Conservation (phyloP, 495 filamentous ascomycete genomes). For the Cairneyella variabilis region DNA sequence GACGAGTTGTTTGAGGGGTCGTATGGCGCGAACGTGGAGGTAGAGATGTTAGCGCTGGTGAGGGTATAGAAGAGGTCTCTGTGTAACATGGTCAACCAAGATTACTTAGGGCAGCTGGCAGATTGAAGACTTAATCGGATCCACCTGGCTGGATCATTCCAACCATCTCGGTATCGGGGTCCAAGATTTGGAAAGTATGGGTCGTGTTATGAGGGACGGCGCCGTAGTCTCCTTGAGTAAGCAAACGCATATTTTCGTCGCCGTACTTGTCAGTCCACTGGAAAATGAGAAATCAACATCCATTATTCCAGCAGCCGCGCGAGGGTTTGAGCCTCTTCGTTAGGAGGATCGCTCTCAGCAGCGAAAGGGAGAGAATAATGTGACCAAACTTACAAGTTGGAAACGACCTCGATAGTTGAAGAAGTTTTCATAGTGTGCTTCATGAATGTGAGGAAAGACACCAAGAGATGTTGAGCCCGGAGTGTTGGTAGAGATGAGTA, state of each 20-base stretch:
- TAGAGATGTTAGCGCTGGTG: slow-evolving; percentile 8
- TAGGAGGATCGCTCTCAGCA: too few species aligned
- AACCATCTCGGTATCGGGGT: slow-evolving; percentile 42
- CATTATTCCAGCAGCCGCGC: too few species aligned
- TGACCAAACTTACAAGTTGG: too few species aligned
- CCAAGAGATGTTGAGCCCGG: slow-evolving; percentile 28
- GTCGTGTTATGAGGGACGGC: slow-evolving; percentile 38
- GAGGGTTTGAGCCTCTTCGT: too few species aligned
- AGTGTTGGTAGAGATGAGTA: slow-evolving; percentile 40
- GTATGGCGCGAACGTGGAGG: slow-evolving; percentile 6
- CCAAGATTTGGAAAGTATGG: slow-evolving; percentile 42
- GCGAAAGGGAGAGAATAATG: too few species aligned
- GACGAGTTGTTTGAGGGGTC: too few species aligned
- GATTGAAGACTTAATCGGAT: slow-evolving; percentile 36
- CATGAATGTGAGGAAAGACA: slow-evolving; percentile 41
- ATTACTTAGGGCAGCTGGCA: not conserved
- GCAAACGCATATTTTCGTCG: slow-evolving; percentile 33
- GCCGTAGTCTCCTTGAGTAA: slow-evolving; percentile 39
- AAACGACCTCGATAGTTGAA: slow-evolving; percentile 40
- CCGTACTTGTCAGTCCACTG: slow-evolving; percentile 38
- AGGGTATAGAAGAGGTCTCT: slow-evolving; percentile 38
- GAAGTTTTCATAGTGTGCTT: slow-evolving; percentile 43
- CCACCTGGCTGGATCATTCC: slow-evolving; percentile 42
- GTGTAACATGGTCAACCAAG: not conserved
- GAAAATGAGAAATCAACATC: too few species aligned